phyloP scores from a whole-genome alignment of 2,329 filamentous ascomycete genomes.

The Diaporthe australafricana region DNA sequence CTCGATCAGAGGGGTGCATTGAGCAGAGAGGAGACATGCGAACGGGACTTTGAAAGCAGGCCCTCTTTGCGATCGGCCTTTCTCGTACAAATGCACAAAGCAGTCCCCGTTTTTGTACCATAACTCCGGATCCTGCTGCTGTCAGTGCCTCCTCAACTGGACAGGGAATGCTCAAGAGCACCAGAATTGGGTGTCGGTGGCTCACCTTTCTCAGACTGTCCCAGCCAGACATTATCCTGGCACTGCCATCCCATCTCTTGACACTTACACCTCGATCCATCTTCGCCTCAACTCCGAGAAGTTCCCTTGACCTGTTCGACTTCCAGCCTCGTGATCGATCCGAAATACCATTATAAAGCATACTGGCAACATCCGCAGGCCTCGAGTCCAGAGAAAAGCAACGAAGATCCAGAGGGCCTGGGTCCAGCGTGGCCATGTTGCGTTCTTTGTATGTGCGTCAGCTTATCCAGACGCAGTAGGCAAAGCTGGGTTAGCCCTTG shows the following conservation, averaged over 20 bases:
- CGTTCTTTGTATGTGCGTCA: constrained; percentile 29
- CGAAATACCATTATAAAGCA: constrained; percentile 49
- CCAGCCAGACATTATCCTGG: constrained; percentile 57
- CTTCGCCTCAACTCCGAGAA: constrained; percentile 42
- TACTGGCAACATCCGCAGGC: constrained; percentile 31
- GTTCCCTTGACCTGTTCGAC: constrained; percentile 47
- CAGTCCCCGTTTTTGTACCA: constrained; percentile 78
- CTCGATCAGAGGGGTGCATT: constrained; percentile 71
- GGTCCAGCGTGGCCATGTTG: constrained; percentile 25
- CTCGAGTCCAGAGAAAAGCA: constrained; percentile 25
- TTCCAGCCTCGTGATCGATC: constrained; percentile 51
- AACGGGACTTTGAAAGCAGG: constrained; percentile 77
- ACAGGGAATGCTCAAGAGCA: not conserved
- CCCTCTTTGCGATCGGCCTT: constrained; percentile 72
- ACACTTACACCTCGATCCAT: constrained; percentile 46
- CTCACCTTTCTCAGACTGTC: constrained; percentile 60
- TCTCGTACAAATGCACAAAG: constrained; percentile 75
- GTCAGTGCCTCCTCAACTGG: no score
- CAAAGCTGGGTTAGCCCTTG: constrained; percentile 33
- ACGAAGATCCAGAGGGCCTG: constrained; percentile 19
- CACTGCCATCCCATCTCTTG: constrained; percentile 64
- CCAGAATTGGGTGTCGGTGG: constrained; percentile 19
- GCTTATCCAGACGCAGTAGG: constrained; percentile 11
- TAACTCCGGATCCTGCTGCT: constrained; percentile 74
- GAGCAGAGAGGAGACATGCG: constrained; percentile 64